These are phyloP conservation scores for Alternaria brassicicola DNA, from an alignment of 2,329 filamentous ascomycete species.

Conservation along the genomic window DNA sequence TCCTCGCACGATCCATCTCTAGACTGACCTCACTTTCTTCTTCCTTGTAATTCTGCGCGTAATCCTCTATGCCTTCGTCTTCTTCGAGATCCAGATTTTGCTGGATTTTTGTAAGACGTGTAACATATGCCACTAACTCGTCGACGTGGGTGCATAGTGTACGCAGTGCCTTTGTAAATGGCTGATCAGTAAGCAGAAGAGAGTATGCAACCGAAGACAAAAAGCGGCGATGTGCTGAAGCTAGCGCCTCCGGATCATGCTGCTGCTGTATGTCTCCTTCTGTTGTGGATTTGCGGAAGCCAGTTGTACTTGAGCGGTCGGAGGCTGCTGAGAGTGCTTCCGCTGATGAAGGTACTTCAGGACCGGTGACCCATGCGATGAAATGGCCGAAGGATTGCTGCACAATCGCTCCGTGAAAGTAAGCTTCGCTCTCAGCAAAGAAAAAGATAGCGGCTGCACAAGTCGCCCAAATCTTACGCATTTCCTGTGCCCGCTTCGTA, in stretches of 20 bases:
- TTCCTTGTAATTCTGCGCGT: slow-evolving; percentile 57
- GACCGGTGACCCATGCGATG: slow-evolving; percentile 69
- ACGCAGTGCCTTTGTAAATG: slow-evolving; percentile 70
- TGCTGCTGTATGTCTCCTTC: slow-evolving; percentile 35
- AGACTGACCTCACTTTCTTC: slow-evolving; percentile 73
- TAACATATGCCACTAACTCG: slow-evolving; percentile 76
- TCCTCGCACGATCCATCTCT: slow-evolving; percentile 69
- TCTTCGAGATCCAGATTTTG: slow-evolving; percentile 78
- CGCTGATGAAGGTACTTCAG: slow-evolving; percentile 7
- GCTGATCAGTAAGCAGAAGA: slow-evolving; percentile 68
- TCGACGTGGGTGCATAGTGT: slow-evolving; percentile 76
- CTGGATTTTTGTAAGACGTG: slow-evolving; percentile 77
- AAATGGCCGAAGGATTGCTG: slow-evolving; percentile 82
- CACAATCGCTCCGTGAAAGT: slow-evolving; percentile 89
- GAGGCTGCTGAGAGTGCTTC: slow-evolving; percentile 12
- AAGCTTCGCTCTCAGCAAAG: slow-evolving; percentile 83
- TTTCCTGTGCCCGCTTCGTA: slow-evolving; percentile 66
- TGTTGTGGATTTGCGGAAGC: slow-evolving; percentile 7
- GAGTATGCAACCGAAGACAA: slow-evolving; percentile 70
- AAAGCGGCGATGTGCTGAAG: slow-evolving; percentile 78
- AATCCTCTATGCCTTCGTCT: slow-evolving; percentile 77
- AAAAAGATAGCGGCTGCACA: slow-evolving; percentile 88
- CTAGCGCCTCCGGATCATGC: slow-evolving; percentile 84
- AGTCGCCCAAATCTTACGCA: slow-evolving; percentile 89
- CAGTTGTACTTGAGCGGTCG: slow-evolving; percentile 5